Evolutionary conservation across 169 alveolate genomes (phyloP).

Genomic region (Plasmodium blacklocki): DNA sequence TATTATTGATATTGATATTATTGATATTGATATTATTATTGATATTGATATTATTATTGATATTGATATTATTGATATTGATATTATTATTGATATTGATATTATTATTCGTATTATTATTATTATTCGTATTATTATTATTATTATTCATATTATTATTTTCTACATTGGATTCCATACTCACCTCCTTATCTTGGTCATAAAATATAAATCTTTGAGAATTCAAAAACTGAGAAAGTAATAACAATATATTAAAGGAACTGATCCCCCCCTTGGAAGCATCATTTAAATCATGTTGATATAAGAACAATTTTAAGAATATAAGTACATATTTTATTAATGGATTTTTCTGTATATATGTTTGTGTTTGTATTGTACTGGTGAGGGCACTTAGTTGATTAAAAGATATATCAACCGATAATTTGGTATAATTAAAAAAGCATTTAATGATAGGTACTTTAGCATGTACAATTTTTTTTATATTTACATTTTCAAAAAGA

Average conservation of each 20-base stretch:
- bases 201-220: slow-evolving; percentile 3
- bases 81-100: too few species aligned
- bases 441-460: slow-evolving; percentile 53
- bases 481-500: slow-evolving; percentile 11
- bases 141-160: too few species aligned
- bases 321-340: slow-evolving; percentile 22
- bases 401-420: slow-evolving; percentile 29
- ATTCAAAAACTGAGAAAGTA: slow-evolving; percentile 1
- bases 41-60: too few species aligned
- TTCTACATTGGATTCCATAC: too few species aligned
- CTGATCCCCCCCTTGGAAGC: slow-evolving; percentile 54
- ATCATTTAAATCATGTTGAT: slow-evolving; percentile 34
- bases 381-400: slow-evolving; percentile 33
- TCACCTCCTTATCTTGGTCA: too few species aligned
- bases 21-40: too few species aligned
- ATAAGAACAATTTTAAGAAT: slow-evolving; percentile 30
- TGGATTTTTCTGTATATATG: background rate
- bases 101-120: too few species aligned
- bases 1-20: too few species aligned
- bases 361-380: slow-evolving; percentile 42
- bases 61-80: too few species aligned
- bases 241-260: slow-evolving; percentile 22
- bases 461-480: slow-evolving; percentile 1
- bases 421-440: background rate
- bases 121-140: too few species aligned